Conservation (phyloP, 768 basidiomycete genomes). For the Tricholoma matsutake region DNA sequence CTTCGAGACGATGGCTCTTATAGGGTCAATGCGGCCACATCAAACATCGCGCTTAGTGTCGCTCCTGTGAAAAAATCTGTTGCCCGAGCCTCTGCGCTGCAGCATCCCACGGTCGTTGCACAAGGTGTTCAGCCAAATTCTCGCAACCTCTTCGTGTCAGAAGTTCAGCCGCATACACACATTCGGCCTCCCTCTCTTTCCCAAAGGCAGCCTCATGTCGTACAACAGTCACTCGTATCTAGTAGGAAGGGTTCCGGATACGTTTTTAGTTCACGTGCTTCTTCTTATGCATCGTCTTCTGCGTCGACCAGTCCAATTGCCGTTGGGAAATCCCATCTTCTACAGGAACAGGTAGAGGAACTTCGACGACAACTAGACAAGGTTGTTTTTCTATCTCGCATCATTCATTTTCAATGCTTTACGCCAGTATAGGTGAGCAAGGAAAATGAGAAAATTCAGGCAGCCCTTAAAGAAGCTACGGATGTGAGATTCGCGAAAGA, state of each 20-base stretch:
- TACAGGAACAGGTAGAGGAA: constrained; percentile 24
- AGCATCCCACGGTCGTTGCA: background rate
- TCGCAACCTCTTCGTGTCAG: background rate
- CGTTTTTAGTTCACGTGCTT: background rate
- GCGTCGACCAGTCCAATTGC: background rate
- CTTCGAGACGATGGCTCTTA: constrained; percentile 59
- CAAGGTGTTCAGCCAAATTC: background rate
- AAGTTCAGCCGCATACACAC: constrained; percentile 11
- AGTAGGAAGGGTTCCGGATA: background rate
- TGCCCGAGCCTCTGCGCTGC: background rate
- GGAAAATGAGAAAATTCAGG: constrained; percentile 45
- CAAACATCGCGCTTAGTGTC: background rate
- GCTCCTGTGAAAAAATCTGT: background rate
- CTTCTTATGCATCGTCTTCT: background rate
- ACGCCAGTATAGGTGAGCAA: constrained; percentile 42
- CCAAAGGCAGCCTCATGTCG: constrained; percentile 5
- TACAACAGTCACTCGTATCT: constrained; percentile 1
- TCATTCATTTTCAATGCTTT: constrained; percentile 6
- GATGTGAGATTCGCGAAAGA: constrained; percentile 57
- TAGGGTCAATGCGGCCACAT: constrained; percentile 25
- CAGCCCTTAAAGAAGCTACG: constrained; percentile 43
- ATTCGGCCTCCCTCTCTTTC: constrained; percentile 8
- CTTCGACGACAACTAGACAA: constrained; percentile 43
- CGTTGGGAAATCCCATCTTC: constrained; percentile 3
- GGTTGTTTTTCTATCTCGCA: constrained; percentile 31